phyloP scores from a whole-genome alignment of 129 eudicot genomes.

The Ambrosia trifida region DNA sequence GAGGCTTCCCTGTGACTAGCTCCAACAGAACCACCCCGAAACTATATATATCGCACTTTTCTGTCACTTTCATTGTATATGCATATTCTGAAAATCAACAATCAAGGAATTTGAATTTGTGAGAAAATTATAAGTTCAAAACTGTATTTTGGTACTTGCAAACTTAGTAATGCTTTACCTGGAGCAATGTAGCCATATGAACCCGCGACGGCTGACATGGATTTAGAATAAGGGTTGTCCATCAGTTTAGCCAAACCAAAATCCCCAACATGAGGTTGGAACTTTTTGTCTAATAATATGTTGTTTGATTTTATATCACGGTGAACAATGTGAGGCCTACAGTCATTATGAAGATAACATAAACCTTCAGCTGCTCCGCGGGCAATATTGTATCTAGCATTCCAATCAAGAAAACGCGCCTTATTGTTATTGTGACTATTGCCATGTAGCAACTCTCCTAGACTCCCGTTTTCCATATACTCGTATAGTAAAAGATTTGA shows the following conservation, averaged over 20 bases:
- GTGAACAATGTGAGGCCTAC: conserved; percentile 85
- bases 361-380: conserved; percentile 95
- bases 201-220: conserved; percentile 96
- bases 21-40: conserved; percentile 90
- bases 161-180: conserved; percentile 47
- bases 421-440: conserved; percentile 23
- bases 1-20: conserved; percentile 75
- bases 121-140: conserved; percentile 3
- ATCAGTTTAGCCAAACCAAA: conserved; percentile 95
- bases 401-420: conserved; percentile 60
- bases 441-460: conserved; percentile 81
- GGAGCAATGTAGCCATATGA: conserved; percentile 98
- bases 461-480: conserved; percentile 88
- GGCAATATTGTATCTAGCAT: conserved; percentile 63
- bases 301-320: conserved; percentile 93
- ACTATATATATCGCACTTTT: conserved; percentile 88
- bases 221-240: conserved; percentile 67
- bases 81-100: conserved; percentile 73
- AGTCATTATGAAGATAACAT: conserved; percentile 79
- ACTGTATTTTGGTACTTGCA: not conserved
- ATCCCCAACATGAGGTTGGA: conserved; percentile 88
- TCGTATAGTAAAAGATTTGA: conserved; percentile 75
- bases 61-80: conserved; percentile 93
- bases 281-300: conserved; percentile 68
- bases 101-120: not conserved